phyloP scores from a whole-genome alignment of 805 yeast genomes.

The Schwanniomyces pseudopolymorphus region DNA sequence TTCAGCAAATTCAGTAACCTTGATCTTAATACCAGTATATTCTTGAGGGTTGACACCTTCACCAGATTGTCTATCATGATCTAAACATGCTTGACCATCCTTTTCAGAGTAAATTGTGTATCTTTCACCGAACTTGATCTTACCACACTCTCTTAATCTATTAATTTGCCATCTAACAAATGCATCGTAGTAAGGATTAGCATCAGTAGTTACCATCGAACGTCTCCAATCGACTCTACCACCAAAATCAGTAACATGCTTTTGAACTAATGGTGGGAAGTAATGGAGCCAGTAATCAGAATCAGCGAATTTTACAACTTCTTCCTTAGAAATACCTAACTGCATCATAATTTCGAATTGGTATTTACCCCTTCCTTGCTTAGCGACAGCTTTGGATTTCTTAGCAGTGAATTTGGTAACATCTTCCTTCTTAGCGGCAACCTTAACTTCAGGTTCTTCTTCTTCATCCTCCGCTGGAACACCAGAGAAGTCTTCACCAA shows the following conservation, averaged over 20 bases:
- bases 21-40: conserved; percentile 89
- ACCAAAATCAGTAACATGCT: conserved; percentile 79
- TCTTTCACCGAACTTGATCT: conserved; percentile 97
- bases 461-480: conserved; percentile 65
- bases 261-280: conserved; percentile 88
- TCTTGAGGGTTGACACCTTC: conserved; percentile 98
- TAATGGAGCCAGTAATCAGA: conserved; percentile 85
- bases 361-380: conserved; percentile 89
- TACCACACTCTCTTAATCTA: conserved; percentile 77
- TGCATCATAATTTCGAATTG: conserved; percentile 97
- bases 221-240: conserved; percentile 98
- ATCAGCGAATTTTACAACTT: conserved; percentile 85
- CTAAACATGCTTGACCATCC: conserved; percentile 99
- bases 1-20: conserved; percentile 57
- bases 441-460: conserved; percentile 23
- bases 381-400: conserved; percentile 91
- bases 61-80: conserved; percentile 95
- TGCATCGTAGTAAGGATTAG: conserved; percentile 91
- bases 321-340: conserved; percentile 81
- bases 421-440: conserved; percentile 56
- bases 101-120: conserved; percentile 95
- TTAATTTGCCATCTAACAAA: conserved; percentile 97
- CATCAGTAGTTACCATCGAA: conserved; percentile 91
- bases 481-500: conserved; percentile 77
- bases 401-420: conserved; percentile 89